These are phyloP conservation scores for Taphrina flavorubra DNA, from an alignment of 1,139 yeast species.

Conservation along the genomic window DNA sequence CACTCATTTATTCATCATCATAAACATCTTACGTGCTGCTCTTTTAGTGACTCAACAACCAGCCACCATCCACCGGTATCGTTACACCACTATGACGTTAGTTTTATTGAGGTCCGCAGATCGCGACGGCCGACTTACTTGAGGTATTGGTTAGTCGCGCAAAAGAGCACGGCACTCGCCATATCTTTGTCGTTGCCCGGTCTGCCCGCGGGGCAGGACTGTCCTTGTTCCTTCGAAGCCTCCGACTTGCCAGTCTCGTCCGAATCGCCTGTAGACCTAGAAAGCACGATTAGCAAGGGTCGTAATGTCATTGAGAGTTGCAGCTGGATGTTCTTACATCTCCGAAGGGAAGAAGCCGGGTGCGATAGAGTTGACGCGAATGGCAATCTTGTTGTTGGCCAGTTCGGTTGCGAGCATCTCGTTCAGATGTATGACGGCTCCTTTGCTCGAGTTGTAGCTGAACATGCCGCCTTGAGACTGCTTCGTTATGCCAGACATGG, in stretches of 20 bases:
- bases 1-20: not conserved
- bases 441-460: slow-evolving; percentile 48
- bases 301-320: no score
- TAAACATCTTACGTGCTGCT: not conserved
- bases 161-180: slow-evolving; percentile 46
- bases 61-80: slow-evolving; percentile 45
- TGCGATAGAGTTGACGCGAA: slow-evolving; percentile 45
- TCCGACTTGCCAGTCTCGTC: slow-evolving; percentile 36
- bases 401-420: slow-evolving; percentile 46
- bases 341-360: slow-evolving; percentile 47
- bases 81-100: slow-evolving; percentile 36
- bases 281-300: no score
- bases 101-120: not conserved
- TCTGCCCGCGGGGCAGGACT: slow-evolving; percentile 44
- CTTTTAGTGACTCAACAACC: slow-evolving; percentile 31
- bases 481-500: slow-evolving; percentile 41
- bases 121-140: slow-evolving; percentile 5
- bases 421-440: slow-evolving; percentile 46
- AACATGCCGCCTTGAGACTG: slow-evolving; percentile 63
- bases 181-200: slow-evolving; percentile 46
- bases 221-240: slow-evolving; percentile 35
- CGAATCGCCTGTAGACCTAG: slow-evolving; percentile 20
- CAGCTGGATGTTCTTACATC: slow-evolving; percentile 42
- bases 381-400: slow-evolving; percentile 48
- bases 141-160: slow-evolving; percentile 44